Percentiles rank a stretch among this genome's conserved stretches.
Evolutionary conservation across 2,329 filamentous ascomycete species (phyloP).

Genomic region (Metarhizium brunneum): DNA sequence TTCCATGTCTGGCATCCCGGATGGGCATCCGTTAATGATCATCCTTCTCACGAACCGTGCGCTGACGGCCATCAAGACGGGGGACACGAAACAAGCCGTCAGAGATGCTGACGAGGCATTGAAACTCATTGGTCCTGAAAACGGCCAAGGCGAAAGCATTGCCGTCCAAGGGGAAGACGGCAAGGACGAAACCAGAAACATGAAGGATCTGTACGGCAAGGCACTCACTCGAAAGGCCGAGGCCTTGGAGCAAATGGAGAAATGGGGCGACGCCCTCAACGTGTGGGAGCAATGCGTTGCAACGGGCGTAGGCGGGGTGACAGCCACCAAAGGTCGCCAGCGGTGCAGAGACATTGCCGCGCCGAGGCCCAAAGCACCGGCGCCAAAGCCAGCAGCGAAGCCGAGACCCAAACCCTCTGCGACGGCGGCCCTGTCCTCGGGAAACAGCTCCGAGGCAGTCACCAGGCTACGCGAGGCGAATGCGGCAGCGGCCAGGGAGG

Average conservation of each 20-base stretch:
- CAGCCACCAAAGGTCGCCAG: conserved; percentile 76
- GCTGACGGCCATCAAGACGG: conserved; percentile 81
- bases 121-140: conserved; percentile 65
- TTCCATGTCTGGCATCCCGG: conserved; percentile 65
- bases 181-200: conserved; percentile 62
- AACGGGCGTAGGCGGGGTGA: conserved; percentile 73
- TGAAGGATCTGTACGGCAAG: conserved; percentile 91
- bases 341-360: conserved; percentile 81
- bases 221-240: conserved; percentile 92
- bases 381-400: conserved; percentile 29
- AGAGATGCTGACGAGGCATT: conserved; percentile 76
- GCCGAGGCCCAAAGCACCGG: conserved; percentile 46
- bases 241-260: conserved; percentile 89
- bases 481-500: conserved; percentile 71
- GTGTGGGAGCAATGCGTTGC: conserved; percentile 81
- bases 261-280: conserved; percentile 73
- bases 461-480: conserved; percentile 75
- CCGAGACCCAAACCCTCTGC: conserved; percentile 36
- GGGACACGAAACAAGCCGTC: conserved; percentile 81
- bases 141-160: conserved; percentile 74
- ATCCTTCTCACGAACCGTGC: conserved; percentile 88
- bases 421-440: conserved; percentile 28
- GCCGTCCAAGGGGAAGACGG: conserved; percentile 50
- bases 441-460: conserved; percentile 65
- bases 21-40: conserved; percentile 73